phyloP scores from a whole-genome alignment of 163 green algal species.

The Volvox carteri region DNA sequence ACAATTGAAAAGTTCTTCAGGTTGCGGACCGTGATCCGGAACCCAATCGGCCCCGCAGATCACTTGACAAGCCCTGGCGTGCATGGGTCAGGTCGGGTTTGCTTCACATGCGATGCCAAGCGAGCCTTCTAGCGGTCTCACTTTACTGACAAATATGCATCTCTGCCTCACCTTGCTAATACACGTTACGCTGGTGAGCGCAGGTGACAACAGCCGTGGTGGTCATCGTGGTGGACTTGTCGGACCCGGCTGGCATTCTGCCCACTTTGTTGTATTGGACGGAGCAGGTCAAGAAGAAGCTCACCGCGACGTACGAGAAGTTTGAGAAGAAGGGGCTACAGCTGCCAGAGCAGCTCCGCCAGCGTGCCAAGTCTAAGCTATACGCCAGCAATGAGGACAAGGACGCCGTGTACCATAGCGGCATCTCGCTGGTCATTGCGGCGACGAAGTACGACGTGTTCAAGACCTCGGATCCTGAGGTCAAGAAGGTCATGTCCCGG shows the following conservation, averaged over 20 bases:
- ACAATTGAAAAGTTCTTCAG: too few species aligned
- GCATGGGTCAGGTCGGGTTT: too few species aligned
- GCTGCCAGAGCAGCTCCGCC: slow-evolving; percentile 83
- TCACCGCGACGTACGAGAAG: slow-evolving; percentile 75
- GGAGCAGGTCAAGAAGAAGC: slow-evolving; percentile 68
- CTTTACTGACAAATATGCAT: too few species aligned
- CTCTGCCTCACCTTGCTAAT: too few species aligned
- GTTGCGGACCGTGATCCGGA: too few species aligned
- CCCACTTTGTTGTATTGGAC: slow-evolving; percentile 71
- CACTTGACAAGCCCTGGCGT: too few species aligned
- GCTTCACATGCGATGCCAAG: too few species aligned
- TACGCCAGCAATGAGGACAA: slow-evolving; percentile 67
- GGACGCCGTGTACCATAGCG: slow-evolving; percentile 68
- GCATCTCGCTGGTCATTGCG: slow-evolving; percentile 76
- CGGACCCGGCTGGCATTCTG: slow-evolving; percentile 71
- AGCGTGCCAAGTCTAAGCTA: slow-evolving; percentile 66
- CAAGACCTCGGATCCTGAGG: slow-evolving; percentile 71
- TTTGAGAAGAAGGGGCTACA: slow-evolving; percentile 80
- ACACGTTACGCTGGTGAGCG: not conserved
- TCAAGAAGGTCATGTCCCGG: slow-evolving; percentile 71
- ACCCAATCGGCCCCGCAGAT: too few species aligned
- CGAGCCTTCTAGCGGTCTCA: too few species aligned
- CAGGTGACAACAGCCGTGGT: slow-evolving; percentile 79
- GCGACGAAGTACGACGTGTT: slow-evolving; percentile 84
- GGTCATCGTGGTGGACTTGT: slow-evolving; percentile 83